A percentile compares a stretch with the other conserved stretches of the same genome.
These are phyloP conservation scores for Solanum medicagineum DNA, from an alignment of 257 asterid genomes.

Conservation along the genomic window DNA sequence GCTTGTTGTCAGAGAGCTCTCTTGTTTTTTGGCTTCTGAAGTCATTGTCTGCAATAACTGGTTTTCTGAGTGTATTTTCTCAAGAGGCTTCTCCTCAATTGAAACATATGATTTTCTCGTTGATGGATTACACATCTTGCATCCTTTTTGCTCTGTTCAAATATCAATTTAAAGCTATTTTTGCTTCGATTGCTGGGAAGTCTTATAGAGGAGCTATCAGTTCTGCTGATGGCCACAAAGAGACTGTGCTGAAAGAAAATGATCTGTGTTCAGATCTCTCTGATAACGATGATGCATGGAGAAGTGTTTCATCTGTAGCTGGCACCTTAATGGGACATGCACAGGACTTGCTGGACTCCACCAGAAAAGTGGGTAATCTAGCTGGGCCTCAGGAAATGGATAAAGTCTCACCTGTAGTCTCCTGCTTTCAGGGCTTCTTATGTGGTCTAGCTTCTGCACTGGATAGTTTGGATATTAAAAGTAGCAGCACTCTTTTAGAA, in stretches of 20 bases:
- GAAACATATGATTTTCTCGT: slow-evolving; percentile 28
- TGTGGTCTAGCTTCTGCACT: slow-evolving; percentile 57
- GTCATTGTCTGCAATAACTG: slow-evolving; percentile 48
- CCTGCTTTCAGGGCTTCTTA: slow-evolving; percentile 69
- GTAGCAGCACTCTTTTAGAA: slow-evolving; percentile 15
- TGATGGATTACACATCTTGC: slow-evolving; percentile 63
- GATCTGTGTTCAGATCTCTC: slow-evolving; percentile 7
- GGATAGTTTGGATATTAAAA: slow-evolving; percentile 15
- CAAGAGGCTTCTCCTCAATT: slow-evolving; percentile 29
- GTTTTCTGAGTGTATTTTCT: slow-evolving; percentile 28
- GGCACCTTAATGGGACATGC: slow-evolving; percentile 35
- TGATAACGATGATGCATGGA: slow-evolving; percentile 19
- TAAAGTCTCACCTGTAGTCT: slow-evolving; percentile 36
- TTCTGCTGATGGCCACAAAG: slow-evolving; percentile 11
- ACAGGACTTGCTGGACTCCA: slow-evolving; percentile 19
- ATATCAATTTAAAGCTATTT: slow-evolving; percentile 32
- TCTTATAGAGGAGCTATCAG: slow-evolving; percentile 18
- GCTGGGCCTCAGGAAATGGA: slow-evolving; percentile 26
- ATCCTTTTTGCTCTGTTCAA: slow-evolving; percentile 34
- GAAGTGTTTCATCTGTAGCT: slow-evolving; percentile 33
- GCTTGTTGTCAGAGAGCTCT: slow-evolving; percentile 17
- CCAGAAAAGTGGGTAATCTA: slow-evolving; percentile 17
- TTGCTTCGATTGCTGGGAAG: slow-evolving; percentile 18
- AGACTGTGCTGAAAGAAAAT: slow-evolving; percentile 16
- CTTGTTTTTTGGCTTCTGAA: slow-evolving; percentile 65